Base-by-base conservation (phyloP, 2,329 filamentous ascomycete species). In the Seiridium cupressi region DNA sequence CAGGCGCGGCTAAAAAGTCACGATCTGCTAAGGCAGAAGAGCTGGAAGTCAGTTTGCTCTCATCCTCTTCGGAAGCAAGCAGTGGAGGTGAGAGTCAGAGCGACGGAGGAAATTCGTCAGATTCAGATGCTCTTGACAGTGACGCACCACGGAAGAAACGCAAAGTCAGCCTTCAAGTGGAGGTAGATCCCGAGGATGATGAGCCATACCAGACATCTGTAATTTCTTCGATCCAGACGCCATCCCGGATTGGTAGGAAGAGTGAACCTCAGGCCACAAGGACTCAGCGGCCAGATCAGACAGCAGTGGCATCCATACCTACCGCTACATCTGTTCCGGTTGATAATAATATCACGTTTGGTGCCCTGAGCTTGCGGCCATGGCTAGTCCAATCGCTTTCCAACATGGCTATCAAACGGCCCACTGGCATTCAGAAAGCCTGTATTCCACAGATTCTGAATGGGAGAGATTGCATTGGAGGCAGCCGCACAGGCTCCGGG, bases 371-470 rank as follows among this genome's bases (percentile, higher is more conserved):
- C 55, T 88, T 97, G 49, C 84, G 87, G 44, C 92, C 91, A 73
- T 99, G 95, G 95, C 87, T 99, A 3, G 88, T 96, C 2, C 86
- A 89, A 62, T 94, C 94, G 1, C 81, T 99, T 51, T 76, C 76
- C 58, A 86, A 85, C 69, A 85, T 87, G 84, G 92, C 93, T 36
- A 97, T 99, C 72, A 91, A 86, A 70, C 83, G 89, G 60, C 95
- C 95, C 0, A 99, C 95, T 0, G 89, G 90, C 13, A 98, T 99
- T 79, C 95, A 99, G 69, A 92, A 90, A 69, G 89, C 88, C 57
- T 96, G 92, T 72, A 98, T 99, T 69, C 93, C 94, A 1, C 90
- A 95, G 72, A 97, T 98, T 61, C 75, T 99, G 40, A 89, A 92
- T 67, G 95, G 95, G 5, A 85, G 91, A 68, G 93, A 99, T 76